Evolutionary conservation across 441 rosid genomes (phyloP), one percentile per base, ranked within the genome.

Genomic region (Heliophila coronopifolia): DNA sequence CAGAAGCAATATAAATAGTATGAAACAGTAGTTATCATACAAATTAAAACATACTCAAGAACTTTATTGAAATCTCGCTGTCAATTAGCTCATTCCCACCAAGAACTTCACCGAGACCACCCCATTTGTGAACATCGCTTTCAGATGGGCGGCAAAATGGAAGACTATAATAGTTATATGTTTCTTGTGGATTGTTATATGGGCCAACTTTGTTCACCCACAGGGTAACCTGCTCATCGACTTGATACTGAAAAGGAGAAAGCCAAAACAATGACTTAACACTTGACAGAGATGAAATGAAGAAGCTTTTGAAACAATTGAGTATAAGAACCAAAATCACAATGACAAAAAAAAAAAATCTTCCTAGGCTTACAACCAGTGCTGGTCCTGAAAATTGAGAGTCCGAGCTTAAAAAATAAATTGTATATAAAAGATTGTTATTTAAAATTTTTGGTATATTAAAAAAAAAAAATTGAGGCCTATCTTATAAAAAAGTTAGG

Each of bases 161-260:
- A 69, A 94, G 99, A 74, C 94, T 84, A 81, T 86, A 84, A 59
- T 94, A 94, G 77, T 94, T 94, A 71, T 94, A 94, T 1, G 98
- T 94, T 79, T 94, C 99, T 75, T 94, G 99, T 23, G 99, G 99
- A 69, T 94, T 94, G 74, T 94, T 94, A 61, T 94, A 94, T 4
- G 99, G 99, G 19, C 99, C 99, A 66, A 90, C 96, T 66, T 94
- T 94, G 59, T 94, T 94, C 43, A 90, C 99, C 99, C 99, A 94
- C 56, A 94, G 83, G 25, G 84, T 90, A 59, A 94, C 89, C 19
- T 68, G 65, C 5, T 94, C 99, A 53, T 73, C 94, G 16, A 25
- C 71, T 73, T 77, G 92, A 72, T 86, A 94, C 99, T 94, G 82
- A 23, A 72, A 46, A 19, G 9, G 34, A 26, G 58, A 52, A 54